These are phyloP conservation scores for Vishniacozyma victoriae DNA, from an alignment of 768 basidiomycete species.

Conservation along the genomic window DNA sequence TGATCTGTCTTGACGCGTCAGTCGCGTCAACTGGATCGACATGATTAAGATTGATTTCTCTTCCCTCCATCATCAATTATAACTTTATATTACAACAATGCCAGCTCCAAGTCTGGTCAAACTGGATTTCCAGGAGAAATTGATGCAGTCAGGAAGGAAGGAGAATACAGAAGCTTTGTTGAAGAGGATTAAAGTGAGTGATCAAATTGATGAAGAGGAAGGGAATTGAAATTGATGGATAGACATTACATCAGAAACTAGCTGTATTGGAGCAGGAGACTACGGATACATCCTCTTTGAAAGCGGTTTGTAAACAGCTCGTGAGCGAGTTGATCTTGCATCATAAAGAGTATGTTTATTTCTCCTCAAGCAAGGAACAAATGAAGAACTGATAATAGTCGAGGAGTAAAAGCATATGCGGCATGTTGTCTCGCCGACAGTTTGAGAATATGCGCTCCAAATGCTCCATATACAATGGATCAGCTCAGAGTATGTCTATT, in stretches of 20 bases:
- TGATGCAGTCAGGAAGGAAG: slow-evolving; percentile 66
- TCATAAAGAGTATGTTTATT: slow-evolving; percentile 65
- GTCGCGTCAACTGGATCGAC: no score
- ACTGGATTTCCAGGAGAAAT: slow-evolving; percentile 69
- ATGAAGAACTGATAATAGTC: slow-evolving; percentile 32
- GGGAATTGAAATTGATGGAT: background rate
- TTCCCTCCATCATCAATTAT: no score
- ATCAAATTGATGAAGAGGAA: background rate
- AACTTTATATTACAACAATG: no score
- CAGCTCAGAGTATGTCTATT: slow-evolving; percentile 56
- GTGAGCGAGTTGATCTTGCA: slow-evolving; percentile 72
- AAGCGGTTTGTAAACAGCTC: slow-evolving; percentile 68
- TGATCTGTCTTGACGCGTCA: no score
- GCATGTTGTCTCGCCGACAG: slow-evolving; percentile 94
- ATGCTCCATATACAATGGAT: slow-evolving; percentile 84
- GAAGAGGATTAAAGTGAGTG: slow-evolving; percentile 67
- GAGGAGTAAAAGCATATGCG: slow-evolving; percentile 88
- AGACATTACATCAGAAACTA: slow-evolving; percentile 52
- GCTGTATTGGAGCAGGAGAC: slow-evolving; percentile 80
- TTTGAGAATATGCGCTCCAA: slow-evolving; percentile 87
- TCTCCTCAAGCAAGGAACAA: background rate
- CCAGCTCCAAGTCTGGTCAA: slow-evolving; percentile 22
- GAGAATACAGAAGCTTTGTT: slow-evolving; percentile 65
- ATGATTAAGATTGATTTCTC: no score
- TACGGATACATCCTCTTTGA: slow-evolving; percentile 69